Evolutionary conservation across 2,329 filamentous ascomycete species (phyloP), one percentile per base, ranked within the genome.

Genomic region (Periconia macrospinosa): DNA sequence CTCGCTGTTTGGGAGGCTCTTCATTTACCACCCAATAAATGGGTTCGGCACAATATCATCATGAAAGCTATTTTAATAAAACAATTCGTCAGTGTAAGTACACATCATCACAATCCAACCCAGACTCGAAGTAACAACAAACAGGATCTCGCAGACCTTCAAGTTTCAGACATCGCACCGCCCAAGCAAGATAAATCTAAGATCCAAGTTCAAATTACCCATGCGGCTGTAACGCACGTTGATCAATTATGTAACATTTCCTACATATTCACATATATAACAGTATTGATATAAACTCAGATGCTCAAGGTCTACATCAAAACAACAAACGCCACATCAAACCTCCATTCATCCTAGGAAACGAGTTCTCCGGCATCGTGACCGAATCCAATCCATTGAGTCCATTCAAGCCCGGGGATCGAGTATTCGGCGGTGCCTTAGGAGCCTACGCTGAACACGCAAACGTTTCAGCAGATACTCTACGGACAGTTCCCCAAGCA

Each of bases 321-420:
- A 45, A 45, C 23, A 45, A 45, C 43, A 30, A 15, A 8, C 45
- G 33, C 14, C 45, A 48, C 23, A 10, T 41, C 8, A 74, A 73
- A 30, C 84, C 83, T 1, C 83, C 83, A 0, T 86, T 87, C 69
- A 78, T 77, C 1, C 76, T 86, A 0, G 84, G 84, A 13, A 81
- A 81, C n/a, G 83, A 86, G 63, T 86, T 86, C 61, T 75, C 82
- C 1, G 84, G 83, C n/a, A 71, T 78, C 2, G 73, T 86, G 1
- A 55, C 78, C 33, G 69, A 69, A 2, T 65, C 76, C 0, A 75
- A 79, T 0, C 18, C 66, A 6, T 41, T 49, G 14, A 65, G 63
- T 0, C 54, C 57, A 0, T 79, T 81, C 54, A 64, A 65, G 19
- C 70, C 71, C 3, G 83, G 83, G 7, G 79, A 83, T 43, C 70